Evolutionary conservation across 768 basidiomycete species (phyloP), one percentile per base, ranked within the genome.

Genomic region (Rhizopogon vesiculosus): DNA sequence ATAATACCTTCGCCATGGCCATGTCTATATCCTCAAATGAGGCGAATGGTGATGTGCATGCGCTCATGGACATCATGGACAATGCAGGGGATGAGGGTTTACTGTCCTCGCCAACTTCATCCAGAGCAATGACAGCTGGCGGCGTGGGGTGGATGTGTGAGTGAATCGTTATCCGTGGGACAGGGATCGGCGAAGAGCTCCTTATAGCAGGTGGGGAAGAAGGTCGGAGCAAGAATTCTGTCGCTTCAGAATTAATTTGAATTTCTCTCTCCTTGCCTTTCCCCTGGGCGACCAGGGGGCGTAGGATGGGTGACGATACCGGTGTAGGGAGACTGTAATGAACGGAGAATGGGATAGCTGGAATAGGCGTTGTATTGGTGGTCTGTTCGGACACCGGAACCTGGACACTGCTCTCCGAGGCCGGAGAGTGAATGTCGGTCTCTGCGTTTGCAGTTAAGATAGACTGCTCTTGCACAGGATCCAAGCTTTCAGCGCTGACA

Each of bases 261-360:
- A 18, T 39, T 3, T 41, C 57, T 48, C 59, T 58, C 3, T 56
- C 57, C 35, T 59, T 56, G 2, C 19, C 35, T 31, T 42, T 45
- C 6, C n/a, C 31, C 15, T 46, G 45, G 2, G 59, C 13, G 5
- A 8, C 42, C 16, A 41, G 54, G 25, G 7, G 22, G 7, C 15
- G 35, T 5, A 43, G 31, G 15, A 54, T 44, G 31, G 66, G 69
- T 3, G 67, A 69, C 6, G 68, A 64, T 7, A 51, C 54, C 6
- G 69, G 68, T n/a, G 64, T 71, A 25, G 57, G 64, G 16, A 68
- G 55, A 8, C 31, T 45, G n/a, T 28, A 45, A 33, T 42, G 5
- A 29, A 13, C 18, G 19, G 25, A 50, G 6, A 28, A n/a, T 12
- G 29, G 45, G 45, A 7, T 43, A 49, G 3, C 18, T 49, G 53